These are phyloP conservation scores for Allomyces arbusculus DNA, from an alignment of 192 early-diverging fungal genomes.

Conservation along the genomic window DNA sequence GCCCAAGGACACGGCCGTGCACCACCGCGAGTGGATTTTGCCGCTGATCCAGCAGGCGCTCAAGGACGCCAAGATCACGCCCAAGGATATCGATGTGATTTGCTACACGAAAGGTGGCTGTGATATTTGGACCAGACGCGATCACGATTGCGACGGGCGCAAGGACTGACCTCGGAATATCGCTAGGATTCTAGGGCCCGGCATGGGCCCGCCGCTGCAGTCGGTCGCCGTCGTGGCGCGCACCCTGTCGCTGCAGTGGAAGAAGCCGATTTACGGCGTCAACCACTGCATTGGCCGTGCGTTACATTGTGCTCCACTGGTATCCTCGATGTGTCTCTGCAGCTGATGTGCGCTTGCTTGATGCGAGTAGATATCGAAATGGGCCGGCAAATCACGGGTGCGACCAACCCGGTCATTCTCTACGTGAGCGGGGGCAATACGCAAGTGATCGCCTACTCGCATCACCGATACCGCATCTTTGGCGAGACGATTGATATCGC, in stretches of 20 bases:
- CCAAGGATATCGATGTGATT: constrained; percentile 65
- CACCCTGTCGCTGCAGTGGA: constrained; percentile 78
- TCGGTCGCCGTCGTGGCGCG: constrained; percentile 82
- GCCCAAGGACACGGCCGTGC: constrained; percentile 79
- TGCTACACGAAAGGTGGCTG: constrained; percentile 74
- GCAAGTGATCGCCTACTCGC: constrained; percentile 94
- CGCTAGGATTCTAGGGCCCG: constrained; percentile 42
- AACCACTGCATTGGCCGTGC: constrained; percentile 94
- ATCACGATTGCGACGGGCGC: not conserved
- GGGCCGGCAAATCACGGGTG: constrained; percentile 90
- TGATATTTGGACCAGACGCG: not conserved
- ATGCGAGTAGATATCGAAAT: constrained; percentile 66
- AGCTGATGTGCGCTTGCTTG: not conserved
- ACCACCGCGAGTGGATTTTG: constrained; percentile 66
- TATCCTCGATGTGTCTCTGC: not conserved
- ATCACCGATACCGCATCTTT: constrained; percentile 84
- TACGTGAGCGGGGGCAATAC: constrained; percentile 98
- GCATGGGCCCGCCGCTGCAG: constrained; percentile 89
- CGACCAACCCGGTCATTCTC: constrained; percentile 79
- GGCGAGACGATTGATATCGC: constrained; percentile 97
- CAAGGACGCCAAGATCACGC: constrained; percentile 45
- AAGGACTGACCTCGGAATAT: not conserved
- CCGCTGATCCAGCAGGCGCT: constrained; percentile 56
- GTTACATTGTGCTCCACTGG: constrained; percentile 2
- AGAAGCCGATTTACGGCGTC: constrained; percentile 77